A percentile compares a stretch with the other conserved stretches of the same genome.
These are phyloP conservation scores for Prorocentrum cordatum DNA, from an alignment of 169 alveolate species.

Conservation along the genomic window DNA sequence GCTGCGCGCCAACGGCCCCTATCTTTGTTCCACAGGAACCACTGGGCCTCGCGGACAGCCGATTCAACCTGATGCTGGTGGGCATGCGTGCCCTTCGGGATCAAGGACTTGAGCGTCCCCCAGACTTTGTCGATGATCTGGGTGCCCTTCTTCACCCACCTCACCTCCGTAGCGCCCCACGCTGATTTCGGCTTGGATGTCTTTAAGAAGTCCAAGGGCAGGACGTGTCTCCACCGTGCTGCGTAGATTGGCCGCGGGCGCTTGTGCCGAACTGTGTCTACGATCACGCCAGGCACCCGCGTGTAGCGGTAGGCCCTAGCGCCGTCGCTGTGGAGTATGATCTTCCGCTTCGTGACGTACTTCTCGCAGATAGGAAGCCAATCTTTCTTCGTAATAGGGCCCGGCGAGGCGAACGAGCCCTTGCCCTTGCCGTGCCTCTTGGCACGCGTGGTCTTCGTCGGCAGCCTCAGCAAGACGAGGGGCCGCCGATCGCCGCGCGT, in stretches of 20 bases:
- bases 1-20: too few species aligned
- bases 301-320: background rate
- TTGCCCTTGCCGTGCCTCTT: background rate
- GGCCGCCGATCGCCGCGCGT: background rate
- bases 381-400: background rate
- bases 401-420: background rate
- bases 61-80: background rate
- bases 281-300: background rate
- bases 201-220: background rate
- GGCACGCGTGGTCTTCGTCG: background rate
- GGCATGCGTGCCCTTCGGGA: background rate
- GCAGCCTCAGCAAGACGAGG: background rate
- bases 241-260: slow-evolving; percentile 10
- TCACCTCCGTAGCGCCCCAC: background rate
- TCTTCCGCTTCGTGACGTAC: background rate
- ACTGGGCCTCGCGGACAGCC: background rate
- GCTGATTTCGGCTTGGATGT: background rate
- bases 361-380: background rate
- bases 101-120: background rate
- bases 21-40: background rate
- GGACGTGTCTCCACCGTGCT: background rate
- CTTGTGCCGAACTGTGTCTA: background rate
- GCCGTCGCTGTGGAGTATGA: background rate
- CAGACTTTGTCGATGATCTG: background rate
- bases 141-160: background rate